phyloP scores from a whole-genome alignment of 2,329 filamentous ascomycete species.

The Phyllosticta citribraziliensis region DNA sequence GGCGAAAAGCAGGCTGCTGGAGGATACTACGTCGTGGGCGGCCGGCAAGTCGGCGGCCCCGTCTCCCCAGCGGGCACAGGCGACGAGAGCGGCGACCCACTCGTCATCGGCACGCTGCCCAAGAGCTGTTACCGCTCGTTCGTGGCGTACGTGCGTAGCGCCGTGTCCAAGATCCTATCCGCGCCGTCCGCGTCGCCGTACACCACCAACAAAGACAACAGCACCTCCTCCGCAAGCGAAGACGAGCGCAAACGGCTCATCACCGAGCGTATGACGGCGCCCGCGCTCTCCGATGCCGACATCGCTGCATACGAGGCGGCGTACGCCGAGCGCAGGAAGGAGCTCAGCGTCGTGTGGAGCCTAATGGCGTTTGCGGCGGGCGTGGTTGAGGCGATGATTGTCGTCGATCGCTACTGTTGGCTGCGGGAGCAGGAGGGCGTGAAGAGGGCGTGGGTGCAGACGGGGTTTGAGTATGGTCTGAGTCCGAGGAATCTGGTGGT shows the following conservation, averaged over 20 bases:
- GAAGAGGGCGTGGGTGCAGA: slow-evolving; percentile 78
- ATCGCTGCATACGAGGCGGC: slow-evolving; percentile 58
- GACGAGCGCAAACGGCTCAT: slow-evolving; percentile 37
- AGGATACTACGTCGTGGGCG: slow-evolving; percentile 21
- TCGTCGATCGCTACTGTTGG: slow-evolving; percentile 82
- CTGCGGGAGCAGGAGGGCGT: slow-evolving; percentile 65
- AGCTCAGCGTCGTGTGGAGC: slow-evolving; percentile 81
- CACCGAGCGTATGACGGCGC: slow-evolving; percentile 51
- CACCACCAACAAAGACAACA: background rate
- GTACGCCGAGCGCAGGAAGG: slow-evolving; percentile 61
- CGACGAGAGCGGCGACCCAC: slow-evolving; percentile 60
- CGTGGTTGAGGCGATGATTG: slow-evolving; percentile 82
- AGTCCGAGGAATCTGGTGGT: slow-evolving; percentile 90
- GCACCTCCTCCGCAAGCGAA: slow-evolving; percentile 42
- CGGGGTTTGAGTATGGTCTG: slow-evolving; percentile 77
- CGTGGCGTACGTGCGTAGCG: slow-evolving; percentile 81
- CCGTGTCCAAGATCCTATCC: slow-evolving; percentile 37
- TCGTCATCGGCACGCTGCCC: slow-evolving; percentile 77
- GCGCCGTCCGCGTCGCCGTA: background rate
- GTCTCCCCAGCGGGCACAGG: slow-evolving; percentile 78
- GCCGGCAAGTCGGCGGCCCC: slow-evolving; percentile 34
- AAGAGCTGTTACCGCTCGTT: slow-evolving; percentile 72
- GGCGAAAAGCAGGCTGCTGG: slow-evolving; percentile 30
- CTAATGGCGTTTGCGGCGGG: slow-evolving; percentile 92
- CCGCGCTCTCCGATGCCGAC: slow-evolving; percentile 48